Base-by-base conservation (phyloP, 345 rosid genomes). In the Durio zibethinus region DNA sequence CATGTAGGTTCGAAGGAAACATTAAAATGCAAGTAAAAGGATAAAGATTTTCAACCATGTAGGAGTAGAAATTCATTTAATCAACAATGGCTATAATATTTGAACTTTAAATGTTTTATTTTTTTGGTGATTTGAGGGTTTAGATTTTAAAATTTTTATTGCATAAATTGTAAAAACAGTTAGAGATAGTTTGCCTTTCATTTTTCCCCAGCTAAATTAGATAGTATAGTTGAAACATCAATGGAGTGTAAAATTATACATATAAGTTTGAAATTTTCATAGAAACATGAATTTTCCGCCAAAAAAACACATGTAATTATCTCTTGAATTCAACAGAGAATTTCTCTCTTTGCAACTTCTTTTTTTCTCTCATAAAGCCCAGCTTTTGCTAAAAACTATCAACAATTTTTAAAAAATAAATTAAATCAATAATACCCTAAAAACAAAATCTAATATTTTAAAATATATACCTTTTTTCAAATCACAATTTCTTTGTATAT, bases 351-450 rank as follows among this genome's bases (percentile, higher is more conserved):
- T 7, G 65, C 79, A 21, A 85, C 82, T 82, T 90, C 91, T 70
- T 85, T 91, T 66, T 87, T 69, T 81, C 85, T 86, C 86, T 90
- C 94, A 52, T 90, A 89, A 31, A 89, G 83, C 59, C 86, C 91
- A 64, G 86, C 71, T 79, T 86, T 82, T 73, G 62, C 82, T 88
- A 91, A 74, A 38, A 86, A 85, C 94, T 90, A 36, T n/a, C 10
- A 43, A 43, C 11, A 76, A 50, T 43, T n/a, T 76, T 18, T 56
- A 47, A 15, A 7, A 25, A 11, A 60, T 16, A 38, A 57, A 45
- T 61, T 15, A 53, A 79, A 62, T 33, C 23, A 42, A 33, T 16
- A 27, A 23, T 25, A 10, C 16, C 27, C 7, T 18, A 18, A 48
- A 21, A 62, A 66, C 18, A 42, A 15, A 38, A 27, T 15, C 11